These are phyloP conservation scores for Anastatica hierochuntica DNA, from an alignment of 345 rosid genomes.

Conservation along the genomic window DNA sequence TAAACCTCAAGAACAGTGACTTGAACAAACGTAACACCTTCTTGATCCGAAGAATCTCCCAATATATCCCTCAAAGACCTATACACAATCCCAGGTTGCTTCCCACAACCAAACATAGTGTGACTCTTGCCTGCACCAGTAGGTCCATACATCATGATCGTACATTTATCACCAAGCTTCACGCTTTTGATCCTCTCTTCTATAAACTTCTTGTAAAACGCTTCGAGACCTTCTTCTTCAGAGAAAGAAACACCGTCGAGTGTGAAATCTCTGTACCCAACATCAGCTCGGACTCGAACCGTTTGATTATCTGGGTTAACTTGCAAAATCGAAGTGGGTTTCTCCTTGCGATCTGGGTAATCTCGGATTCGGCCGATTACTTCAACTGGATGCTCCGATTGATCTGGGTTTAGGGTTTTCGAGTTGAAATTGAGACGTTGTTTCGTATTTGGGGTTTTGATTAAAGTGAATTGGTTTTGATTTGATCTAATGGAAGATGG, in stretches of 20 bases:
- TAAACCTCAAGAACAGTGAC: conserved; percentile 89
- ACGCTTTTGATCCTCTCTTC: conserved; percentile 70
- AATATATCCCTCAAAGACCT: conserved; percentile 58
- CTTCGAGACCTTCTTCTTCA: conserved; percentile 60
- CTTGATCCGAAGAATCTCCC: conserved; percentile 48
- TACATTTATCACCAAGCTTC: conserved; percentile 68
- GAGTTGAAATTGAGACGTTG: conserved; percentile 59
- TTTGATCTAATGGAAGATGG: conserved; percentile 46
- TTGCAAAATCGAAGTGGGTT: conserved; percentile 43
- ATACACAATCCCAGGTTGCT: conserved; percentile 88
- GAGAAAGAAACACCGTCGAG: conserved; percentile 85
- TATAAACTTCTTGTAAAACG: conserved; percentile 68
- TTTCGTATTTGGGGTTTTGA: conserved; percentile 66
- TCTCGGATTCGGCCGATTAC: conserved; percentile 76
- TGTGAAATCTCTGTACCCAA: conserved; percentile 80
- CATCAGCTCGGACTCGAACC: conserved; percentile 68
- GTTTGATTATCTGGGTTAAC: conserved; percentile 48
- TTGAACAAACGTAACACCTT: conserved; percentile 62
- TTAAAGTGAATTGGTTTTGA: conserved; percentile 30
- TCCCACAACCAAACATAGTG: conserved; percentile 85
- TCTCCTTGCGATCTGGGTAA: conserved; percentile 55
- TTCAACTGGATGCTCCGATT: conserved; percentile 76
- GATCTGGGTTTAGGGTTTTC: conserved; percentile 35
- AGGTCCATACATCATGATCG: conserved; percentile 96
- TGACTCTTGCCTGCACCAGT: conserved; percentile 96